Conservation (phyloP, 2,329 filamentous ascomycete species). For the Zymoseptoria tritici region DNA sequence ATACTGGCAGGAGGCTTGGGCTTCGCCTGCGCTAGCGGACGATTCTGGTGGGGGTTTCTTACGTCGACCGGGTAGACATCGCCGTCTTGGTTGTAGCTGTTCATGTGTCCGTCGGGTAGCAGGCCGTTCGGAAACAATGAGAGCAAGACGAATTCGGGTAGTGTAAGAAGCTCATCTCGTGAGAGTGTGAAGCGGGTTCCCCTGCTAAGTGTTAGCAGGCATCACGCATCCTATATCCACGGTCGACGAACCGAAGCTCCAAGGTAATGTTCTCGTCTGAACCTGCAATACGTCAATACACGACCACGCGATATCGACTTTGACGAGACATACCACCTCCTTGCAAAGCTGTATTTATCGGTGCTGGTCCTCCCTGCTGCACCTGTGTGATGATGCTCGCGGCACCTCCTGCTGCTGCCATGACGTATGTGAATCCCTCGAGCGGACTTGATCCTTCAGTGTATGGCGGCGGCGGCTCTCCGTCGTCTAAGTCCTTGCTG, state of each 20-base stretch:
- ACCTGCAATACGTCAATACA: slow-evolving; percentile 25
- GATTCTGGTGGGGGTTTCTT: slow-evolving; percentile 37
- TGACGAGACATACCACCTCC: slow-evolving; percentile 35
- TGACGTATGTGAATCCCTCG: slow-evolving; percentile 87
- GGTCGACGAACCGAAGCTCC: slow-evolving; percentile 72
- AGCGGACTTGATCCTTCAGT: slow-evolving; percentile 91
- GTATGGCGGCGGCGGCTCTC: slow-evolving; percentile 92
- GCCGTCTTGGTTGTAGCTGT: slow-evolving; percentile 74
- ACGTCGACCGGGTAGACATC: slow-evolving; percentile 97
- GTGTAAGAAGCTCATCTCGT: slow-evolving; percentile 84
- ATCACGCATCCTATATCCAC: not conserved
- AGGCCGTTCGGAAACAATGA: slow-evolving; percentile 99
- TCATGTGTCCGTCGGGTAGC: slow-evolving; percentile 93
- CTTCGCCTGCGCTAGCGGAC: slow-evolving; percentile 27
- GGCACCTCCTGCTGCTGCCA: slow-evolving; percentile 94
- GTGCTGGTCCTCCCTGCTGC: slow-evolving; percentile 78
- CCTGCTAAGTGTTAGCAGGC: slow-evolving; percentile 43
- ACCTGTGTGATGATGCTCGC: slow-evolving; percentile 99
- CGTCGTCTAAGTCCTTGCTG: slow-evolving; percentile 67
- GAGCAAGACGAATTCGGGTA: slow-evolving; percentile 93
- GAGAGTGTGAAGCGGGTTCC: slow-evolving; percentile 91
- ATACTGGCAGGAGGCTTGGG: slow-evolving; percentile 25
- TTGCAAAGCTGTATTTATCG: slow-evolving; percentile 74
- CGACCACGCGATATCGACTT: not conserved
- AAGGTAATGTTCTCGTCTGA: slow-evolving; percentile 92